A percentile compares a stretch with the other conserved stretches of the same genome.
Evolutionary conservation across 1,284 basidiomycete genomes (phyloP).

Genomic region (Cryptococcus hybrid): DNA sequence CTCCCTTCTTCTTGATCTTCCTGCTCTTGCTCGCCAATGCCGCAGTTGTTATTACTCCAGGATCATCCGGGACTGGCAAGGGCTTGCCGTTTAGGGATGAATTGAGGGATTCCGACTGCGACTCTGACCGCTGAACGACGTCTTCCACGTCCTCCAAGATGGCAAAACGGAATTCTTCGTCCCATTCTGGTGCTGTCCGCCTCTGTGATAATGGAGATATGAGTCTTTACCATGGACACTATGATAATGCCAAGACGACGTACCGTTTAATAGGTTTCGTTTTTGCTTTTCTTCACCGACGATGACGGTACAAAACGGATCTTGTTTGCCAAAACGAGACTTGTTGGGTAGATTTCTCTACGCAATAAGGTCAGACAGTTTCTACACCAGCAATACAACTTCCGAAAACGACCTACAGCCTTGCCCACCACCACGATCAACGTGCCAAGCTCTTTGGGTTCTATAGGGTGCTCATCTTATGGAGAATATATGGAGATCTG

Average conservation of each 20-base stretch:
- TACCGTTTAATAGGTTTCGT: constrained; percentile 82
- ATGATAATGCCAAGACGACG: constrained; percentile 2
- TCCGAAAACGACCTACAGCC: constrained; percentile 66
- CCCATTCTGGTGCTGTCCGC: constrained; percentile 98
- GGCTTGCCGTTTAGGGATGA: constrained; percentile 58
- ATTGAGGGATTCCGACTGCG: constrained; percentile 54
- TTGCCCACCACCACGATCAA: constrained; percentile 92
- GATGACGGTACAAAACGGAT: constrained; percentile 84
- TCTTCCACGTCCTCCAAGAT: constrained; percentile 78
- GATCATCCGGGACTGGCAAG: constrained; percentile 13
- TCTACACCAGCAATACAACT: not conserved
- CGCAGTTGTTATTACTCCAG: constrained; percentile 43
- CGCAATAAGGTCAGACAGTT: not conserved
- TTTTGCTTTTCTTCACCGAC: constrained; percentile 75
- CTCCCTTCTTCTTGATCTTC: constrained; percentile 61
- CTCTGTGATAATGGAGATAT: constrained; percentile 51
- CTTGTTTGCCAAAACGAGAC: constrained; percentile 93
- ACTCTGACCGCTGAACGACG: constrained; percentile 56
- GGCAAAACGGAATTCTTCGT: constrained; percentile 94
- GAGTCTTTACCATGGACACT: not conserved
- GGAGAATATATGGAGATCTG: not conserved
- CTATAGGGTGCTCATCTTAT: constrained; percentile 4
- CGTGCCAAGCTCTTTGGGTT: constrained; percentile 78
- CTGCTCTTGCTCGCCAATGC: constrained; percentile 54
- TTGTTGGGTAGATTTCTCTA: constrained; percentile 93